These are phyloP conservation scores for Chenopodium suecicum DNA, from an alignment of 148 eudicot genomes.

Conservation along the genomic window DNA sequence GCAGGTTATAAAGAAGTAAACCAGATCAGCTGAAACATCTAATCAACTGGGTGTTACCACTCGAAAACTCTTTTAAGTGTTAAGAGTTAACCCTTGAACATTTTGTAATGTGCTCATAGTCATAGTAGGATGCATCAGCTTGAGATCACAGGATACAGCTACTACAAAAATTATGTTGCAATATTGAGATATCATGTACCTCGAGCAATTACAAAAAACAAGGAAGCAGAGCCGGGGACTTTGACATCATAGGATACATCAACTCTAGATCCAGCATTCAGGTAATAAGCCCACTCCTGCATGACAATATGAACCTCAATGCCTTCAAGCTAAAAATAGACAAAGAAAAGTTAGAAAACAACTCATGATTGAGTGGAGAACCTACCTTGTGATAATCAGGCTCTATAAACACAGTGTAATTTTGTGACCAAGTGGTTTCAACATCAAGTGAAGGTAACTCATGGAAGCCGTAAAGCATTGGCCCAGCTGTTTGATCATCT, in stretches of 20 bases:
- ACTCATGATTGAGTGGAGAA: background rate
- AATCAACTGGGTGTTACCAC: background rate
- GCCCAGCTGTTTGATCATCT: constrained; percentile 37
- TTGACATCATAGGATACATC: constrained; percentile 48
- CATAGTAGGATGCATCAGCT: background rate
- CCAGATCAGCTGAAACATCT: background rate
- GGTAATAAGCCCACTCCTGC: constrained; percentile 58
- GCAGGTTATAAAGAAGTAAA: constrained; percentile 18
- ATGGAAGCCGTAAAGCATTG: constrained; percentile 66
- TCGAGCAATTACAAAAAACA: constrained; percentile 51
- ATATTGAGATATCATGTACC: constrained; percentile 25
- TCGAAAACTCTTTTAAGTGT: background rate
- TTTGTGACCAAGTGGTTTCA: constrained; percentile 47
- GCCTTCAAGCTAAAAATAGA: too few relatives aligned
- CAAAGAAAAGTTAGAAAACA: too few relatives aligned
- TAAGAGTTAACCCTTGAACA: background rate
- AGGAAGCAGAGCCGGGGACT: constrained; percentile 32
- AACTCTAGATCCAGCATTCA: constrained; percentile 50
- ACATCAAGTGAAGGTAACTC: constrained; percentile 57
- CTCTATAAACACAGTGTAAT: constrained; percentile 30
- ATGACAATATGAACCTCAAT: constrained; percentile 2
- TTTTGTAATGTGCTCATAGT: background rate
- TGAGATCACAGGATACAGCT: background rate
- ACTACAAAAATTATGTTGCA: too few relatives aligned
- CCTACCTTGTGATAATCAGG: constrained; percentile 39